phyloP scores from a whole-genome alignment of 2,329 filamentous ascomycete genomes.

The Keithomyces neogunnii region DNA sequence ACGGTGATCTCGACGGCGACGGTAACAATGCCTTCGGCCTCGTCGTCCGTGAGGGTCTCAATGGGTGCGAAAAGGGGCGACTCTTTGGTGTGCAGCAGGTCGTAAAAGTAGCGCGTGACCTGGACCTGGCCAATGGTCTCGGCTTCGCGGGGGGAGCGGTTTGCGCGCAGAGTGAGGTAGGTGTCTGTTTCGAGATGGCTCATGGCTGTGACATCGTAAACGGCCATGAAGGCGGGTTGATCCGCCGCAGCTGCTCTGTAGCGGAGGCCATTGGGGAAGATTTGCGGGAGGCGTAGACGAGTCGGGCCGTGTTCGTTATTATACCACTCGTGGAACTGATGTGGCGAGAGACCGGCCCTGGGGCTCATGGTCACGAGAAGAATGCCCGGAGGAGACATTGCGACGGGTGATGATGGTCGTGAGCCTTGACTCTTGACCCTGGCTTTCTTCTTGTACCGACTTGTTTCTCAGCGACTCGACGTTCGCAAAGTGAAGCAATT shows the following conservation, averaged over 20 bases:
- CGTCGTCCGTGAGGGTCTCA: conserved; percentile 50
- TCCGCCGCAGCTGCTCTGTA: conserved; percentile 60
- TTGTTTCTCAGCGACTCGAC: too few species aligned
- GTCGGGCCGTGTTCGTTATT: conserved; percentile 87
- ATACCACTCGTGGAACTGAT: conserved; percentile 86
- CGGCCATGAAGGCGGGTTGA: conserved; percentile 64
- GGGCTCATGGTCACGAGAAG: conserved; percentile 86
- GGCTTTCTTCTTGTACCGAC: too few species aligned
- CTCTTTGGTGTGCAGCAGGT: conserved; percentile 50
- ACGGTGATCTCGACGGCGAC: conserved; percentile 53
- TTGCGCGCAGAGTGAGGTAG: conserved; percentile 58
- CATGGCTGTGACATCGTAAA: conserved; percentile 77
- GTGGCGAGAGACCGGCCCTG: conserved; percentile 50
- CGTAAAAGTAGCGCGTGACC: conserved; percentile 64
- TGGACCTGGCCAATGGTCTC: conserved; percentile 47
- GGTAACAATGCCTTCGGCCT: conserved; percentile 51
- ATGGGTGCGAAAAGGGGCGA: conserved; percentile 48
- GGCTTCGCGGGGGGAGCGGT: conserved; percentile 45
- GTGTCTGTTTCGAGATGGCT: conserved; percentile 58
- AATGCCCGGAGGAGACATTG: conserved; percentile 50
- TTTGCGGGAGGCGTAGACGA: conserved; percentile 65
- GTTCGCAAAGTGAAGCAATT: background rate
- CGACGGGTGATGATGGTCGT: background rate
- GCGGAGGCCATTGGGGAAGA: conserved; percentile 68
- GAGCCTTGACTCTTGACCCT: background rate